phyloP scores from a whole-genome alignment of 371 early-diverging fungal species.

The Mortierella sp. region DNA sequence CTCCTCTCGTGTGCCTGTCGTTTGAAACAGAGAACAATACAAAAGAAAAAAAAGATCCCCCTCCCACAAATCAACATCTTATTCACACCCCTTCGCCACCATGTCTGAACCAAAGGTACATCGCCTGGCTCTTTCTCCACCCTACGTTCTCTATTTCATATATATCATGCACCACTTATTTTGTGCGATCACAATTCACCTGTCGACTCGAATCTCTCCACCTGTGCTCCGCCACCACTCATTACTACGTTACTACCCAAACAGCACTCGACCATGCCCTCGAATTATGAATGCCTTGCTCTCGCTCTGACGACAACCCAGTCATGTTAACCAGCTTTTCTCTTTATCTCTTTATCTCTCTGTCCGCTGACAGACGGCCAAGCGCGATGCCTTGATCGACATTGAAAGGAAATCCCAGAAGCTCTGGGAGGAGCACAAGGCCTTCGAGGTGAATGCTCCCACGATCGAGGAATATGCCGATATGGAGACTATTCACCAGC shows the following conservation, averaged over 20 bases:
- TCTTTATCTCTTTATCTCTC: not conserved
- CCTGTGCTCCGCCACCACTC: not conserved
- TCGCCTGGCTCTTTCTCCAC: too few species aligned
- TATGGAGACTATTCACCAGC: conserved; percentile 66
- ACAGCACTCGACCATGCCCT: too few species aligned
- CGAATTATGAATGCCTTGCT: too few species aligned
- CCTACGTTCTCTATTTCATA: too few species aligned
- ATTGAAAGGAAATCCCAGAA: conserved; percentile 84
- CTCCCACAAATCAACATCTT: not conserved
- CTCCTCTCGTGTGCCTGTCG: conserved; percentile 10
- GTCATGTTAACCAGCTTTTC: too few species aligned
- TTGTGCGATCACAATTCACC: too few species aligned
- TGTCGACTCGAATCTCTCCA: too few species aligned
- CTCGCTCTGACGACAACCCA: too few species aligned
- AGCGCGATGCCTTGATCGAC: conserved; percentile 85
- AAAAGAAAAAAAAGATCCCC: too few species aligned
- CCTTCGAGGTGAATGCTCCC: conserved; percentile 92
- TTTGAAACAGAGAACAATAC: conserved; percentile 5
- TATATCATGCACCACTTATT: too few species aligned
- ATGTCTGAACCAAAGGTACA: conserved; percentile 45
- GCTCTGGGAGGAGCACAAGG: conserved; percentile 82
- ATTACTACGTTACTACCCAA: too few species aligned
- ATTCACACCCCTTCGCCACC: conserved; percentile 2
- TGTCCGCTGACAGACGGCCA: conserved; percentile 65
- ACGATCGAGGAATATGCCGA: conserved; percentile 67